A percentile compares a stretch with the other conserved stretches of the same genome.
phyloP scores from a whole-genome alignment of 345 rosid species.

The Eucalyptus pauciflora region DNA sequence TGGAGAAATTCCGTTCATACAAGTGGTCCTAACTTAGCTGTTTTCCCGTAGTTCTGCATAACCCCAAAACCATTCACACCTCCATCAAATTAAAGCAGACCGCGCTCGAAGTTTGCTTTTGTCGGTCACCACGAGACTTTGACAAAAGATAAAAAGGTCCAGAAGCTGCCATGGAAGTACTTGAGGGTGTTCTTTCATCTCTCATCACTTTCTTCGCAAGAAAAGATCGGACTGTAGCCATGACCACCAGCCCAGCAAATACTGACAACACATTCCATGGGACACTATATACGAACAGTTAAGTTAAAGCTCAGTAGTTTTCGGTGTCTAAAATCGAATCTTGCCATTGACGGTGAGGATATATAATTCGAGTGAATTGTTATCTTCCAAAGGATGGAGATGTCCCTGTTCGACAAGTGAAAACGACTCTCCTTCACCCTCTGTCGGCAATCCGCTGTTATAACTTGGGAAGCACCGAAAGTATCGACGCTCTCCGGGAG shows the following conservation, averaged over 20 bases:
- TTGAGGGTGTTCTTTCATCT: background rate
- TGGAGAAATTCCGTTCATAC: background rate
- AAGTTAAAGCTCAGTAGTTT: background rate
- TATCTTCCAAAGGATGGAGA: background rate
- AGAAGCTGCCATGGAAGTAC: background rate
- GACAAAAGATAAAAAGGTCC: background rate
- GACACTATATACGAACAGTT: background rate
- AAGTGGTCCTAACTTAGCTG: background rate
- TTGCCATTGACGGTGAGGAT: background rate
- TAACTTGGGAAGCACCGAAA: too few relatives aligned
- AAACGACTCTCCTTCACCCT: background rate
- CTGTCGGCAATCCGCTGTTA: background rate
- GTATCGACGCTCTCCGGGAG: fast-evolving
- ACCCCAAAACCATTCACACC: background rate
- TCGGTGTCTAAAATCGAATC: background rate
- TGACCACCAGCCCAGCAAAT: background rate
- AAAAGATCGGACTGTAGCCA: background rate
- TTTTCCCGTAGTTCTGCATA: background rate
- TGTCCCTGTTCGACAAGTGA: background rate
- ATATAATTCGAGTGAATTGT: background rate
- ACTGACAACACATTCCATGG: background rate
- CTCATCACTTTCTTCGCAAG: background rate
- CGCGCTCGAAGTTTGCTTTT: background rate
- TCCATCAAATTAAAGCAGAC: background rate
- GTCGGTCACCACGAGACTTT: background rate